Evolutionary conservation across 305 asterid species (phyloP).

Genomic region (Fraxinus xanthoxyloides): DNA sequence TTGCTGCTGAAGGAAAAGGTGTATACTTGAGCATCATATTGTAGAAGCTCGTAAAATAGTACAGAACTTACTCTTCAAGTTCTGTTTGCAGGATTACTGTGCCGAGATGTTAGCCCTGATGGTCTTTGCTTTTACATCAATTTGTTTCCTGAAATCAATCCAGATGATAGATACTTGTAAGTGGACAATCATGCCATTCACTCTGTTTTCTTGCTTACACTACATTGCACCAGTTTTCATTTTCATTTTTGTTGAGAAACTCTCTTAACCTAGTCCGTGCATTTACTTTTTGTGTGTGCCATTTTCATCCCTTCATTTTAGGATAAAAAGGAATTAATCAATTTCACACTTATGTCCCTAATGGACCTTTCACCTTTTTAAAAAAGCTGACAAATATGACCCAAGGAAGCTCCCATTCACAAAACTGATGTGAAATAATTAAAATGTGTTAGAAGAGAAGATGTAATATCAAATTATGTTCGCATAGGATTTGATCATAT

Average conservation of each 20-base stretch:
- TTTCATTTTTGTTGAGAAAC: not conserved
- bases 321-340: not conserved
- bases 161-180: constrained; percentile 58
- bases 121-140: constrained; percentile 83
- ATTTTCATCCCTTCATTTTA: not conserved
- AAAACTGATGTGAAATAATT: not conserved
- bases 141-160: constrained; percentile 62
- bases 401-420: not conserved
- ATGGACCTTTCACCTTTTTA: not conserved
- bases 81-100: constrained; percentile 70
- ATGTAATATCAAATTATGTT: not conserved
- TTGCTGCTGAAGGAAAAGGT: constrained; percentile 93
- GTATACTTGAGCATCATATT: constrained; percentile 20
- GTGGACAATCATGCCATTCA: constrained; percentile 25
- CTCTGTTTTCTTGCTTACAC: constrained; percentile 8
- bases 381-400: not conserved
- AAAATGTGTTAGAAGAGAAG: not conserved
- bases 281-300: not conserved
- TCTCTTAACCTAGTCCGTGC: not conserved
- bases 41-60: constrained; percentile 1
- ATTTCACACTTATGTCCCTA: not conserved
- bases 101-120: constrained; percentile 96
- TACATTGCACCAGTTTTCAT: not conserved
- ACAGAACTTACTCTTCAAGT: constrained; percentile 16
- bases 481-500: not conserved